These are phyloP conservation scores for Suillus occidentalis DNA, from an alignment of 768 basidiomycete species.

Conservation along the genomic window DNA sequence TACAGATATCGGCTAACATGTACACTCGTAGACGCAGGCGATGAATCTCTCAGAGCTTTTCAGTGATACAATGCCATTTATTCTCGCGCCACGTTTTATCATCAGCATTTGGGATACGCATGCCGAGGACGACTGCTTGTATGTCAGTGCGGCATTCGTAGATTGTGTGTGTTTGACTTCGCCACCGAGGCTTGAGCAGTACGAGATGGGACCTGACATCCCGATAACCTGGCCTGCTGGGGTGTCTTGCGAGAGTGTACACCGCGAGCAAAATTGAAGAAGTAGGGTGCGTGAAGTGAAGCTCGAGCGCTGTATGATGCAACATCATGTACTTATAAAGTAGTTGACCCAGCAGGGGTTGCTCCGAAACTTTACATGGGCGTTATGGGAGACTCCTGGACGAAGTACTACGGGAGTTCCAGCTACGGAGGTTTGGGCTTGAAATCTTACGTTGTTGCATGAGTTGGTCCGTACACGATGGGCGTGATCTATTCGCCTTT, in stretches of 20 bases:
- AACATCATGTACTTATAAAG: not conserved
- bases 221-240: not conserved
- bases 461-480: not conserved
- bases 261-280: not conserved
- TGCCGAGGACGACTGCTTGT: not conserved
- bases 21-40: not conserved
- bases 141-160: not conserved
- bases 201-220: not conserved
- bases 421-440: not conserved
- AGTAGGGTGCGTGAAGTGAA: not conserved
- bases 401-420: not conserved
- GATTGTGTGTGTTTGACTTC: not conserved
- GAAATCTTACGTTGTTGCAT: not conserved
- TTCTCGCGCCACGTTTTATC: not conserved
- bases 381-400: not conserved
- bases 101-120: slow-evolving; percentile 3
- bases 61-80: not conserved
- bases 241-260: not conserved
- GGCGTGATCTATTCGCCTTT: not conserved
- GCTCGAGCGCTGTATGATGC: not conserved
- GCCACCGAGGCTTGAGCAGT: not conserved
- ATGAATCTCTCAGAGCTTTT: not conserved
- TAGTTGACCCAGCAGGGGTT: not conserved
- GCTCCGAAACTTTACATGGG: not conserved
- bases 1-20: not conserved